A percentile compares a stretch with the other conserved stretches of the same genome.
These are phyloP conservation scores for Epichloe gansuensis DNA, from an alignment of 2,329 filamentous ascomycete species.

Conservation along the genomic window DNA sequence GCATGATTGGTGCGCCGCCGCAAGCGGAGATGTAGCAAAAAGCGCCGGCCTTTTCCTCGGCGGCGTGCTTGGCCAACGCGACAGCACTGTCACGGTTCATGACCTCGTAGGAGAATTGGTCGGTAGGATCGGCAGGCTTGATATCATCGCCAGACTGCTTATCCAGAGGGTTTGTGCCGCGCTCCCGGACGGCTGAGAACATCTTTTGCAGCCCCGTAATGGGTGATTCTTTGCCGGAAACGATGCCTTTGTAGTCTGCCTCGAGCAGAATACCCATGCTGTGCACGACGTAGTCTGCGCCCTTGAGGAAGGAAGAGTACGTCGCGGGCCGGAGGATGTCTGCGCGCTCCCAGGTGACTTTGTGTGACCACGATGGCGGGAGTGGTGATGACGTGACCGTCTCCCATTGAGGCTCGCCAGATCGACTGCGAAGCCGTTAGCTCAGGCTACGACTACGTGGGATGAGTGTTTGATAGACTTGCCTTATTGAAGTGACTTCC, in stretches of 20 bases:
- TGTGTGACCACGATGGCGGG: constrained; percentile 68
- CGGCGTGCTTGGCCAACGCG: constrained; percentile 66
- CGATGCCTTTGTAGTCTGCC: constrained; percentile 90
- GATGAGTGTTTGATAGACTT: not conserved
- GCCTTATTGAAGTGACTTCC: constrained; percentile 90
- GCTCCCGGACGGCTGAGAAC: constrained; percentile 55
- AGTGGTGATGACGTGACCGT: constrained; percentile 57
- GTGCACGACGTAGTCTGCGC: constrained; percentile 79
- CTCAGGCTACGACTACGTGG: not conserved
- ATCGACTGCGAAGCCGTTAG: constrained; percentile 49
- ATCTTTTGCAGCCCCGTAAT: constrained; percentile 65
- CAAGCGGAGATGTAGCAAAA: constrained; percentile 89
- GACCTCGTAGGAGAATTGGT: constrained; percentile 84
- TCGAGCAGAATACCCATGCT: constrained; percentile 93
- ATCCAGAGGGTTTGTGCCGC: constrained; percentile 59
- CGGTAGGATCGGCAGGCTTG: constrained; percentile 52
- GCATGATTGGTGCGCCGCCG: constrained; percentile 73
- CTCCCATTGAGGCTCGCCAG: constrained; percentile 79
- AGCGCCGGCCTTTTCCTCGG: constrained; percentile 47
- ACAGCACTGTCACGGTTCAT: constrained; percentile 94
- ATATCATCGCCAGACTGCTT: constrained; percentile 47
- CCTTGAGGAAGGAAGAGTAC: constrained; percentile 64
- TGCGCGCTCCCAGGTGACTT: constrained; percentile 76
- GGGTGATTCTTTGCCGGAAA: constrained; percentile 75
- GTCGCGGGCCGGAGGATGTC: constrained; percentile 75